Conservation (phyloP, 495 filamentous ascomycete species). For the Tetracladium setigerum region DNA sequence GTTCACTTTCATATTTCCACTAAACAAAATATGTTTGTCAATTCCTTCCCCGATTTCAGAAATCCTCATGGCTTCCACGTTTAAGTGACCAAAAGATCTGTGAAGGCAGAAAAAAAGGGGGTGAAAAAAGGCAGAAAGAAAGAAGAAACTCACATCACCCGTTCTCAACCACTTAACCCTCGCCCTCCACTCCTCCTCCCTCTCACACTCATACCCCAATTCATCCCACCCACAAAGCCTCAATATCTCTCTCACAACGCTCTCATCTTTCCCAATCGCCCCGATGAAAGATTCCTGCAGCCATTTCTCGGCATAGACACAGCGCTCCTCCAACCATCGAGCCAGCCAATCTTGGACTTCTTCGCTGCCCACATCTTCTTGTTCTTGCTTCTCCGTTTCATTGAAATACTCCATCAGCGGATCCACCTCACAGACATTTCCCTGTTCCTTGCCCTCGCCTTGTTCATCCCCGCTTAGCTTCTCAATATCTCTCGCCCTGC, state of each 20-base stretch:
- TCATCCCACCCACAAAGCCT: constrained; percentile 18
- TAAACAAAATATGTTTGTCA: too few relatives aligned
- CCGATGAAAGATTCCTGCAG: background rate
- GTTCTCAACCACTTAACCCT: constrained; percentile 11
- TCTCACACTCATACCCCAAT: constrained; percentile 7
- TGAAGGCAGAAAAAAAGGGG: too few relatives aligned
- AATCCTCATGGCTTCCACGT: too few relatives aligned
- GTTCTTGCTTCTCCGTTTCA: too few relatives aligned
- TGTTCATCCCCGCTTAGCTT: background rate
- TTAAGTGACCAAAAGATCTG: too few relatives aligned
- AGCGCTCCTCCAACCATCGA: background rate
- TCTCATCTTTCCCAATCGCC: background rate
- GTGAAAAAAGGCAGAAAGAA: too few relatives aligned
- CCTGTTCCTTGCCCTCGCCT: background rate
- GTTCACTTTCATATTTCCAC: too few relatives aligned
- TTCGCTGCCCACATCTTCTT: too few relatives aligned
- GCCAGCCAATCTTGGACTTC: constrained; percentile 1
- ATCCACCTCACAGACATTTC: background rate
- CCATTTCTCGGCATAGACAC: background rate
- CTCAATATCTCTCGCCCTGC: background rate
- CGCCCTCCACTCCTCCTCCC: constrained; percentile 1
- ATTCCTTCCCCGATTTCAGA: too few relatives aligned
- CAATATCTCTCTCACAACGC: constrained; percentile 9
- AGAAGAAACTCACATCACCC: constrained; percentile 5
- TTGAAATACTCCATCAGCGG: too few relatives aligned